Conservation (phyloP, 148 eudicot genomes). For the Diospyros kaki region DNA sequence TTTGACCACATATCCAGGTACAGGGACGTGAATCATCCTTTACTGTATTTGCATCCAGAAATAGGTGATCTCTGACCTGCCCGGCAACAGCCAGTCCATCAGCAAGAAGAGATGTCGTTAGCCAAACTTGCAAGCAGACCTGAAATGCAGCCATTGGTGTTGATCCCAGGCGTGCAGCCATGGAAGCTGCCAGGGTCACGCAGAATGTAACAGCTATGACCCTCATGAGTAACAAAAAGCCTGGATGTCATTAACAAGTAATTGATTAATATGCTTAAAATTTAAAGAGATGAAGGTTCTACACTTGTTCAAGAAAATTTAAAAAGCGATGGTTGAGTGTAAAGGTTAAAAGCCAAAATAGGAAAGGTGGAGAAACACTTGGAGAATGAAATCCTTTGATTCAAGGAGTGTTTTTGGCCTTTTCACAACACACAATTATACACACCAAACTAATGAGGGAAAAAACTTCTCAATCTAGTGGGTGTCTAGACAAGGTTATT, state of each 20-base stretch:
- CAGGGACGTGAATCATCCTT: neutral
- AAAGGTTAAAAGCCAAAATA: too few species aligned
- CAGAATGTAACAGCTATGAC: conserved; percentile 78
- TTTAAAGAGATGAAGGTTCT: too few species aligned
- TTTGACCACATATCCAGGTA: too few species aligned
- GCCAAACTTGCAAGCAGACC: conserved; percentile 78
- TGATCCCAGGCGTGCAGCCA: conserved; percentile 71
- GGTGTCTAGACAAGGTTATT: too few species aligned
- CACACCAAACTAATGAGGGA: too few species aligned
- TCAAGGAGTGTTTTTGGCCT: too few species aligned
- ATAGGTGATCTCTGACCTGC: conserved; percentile 35
- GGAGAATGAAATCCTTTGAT: too few species aligned
- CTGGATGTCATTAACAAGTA: conserved; percentile 17
- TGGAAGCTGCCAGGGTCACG: conserved; percentile 69
- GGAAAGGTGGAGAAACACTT: too few species aligned
- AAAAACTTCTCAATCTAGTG: too few species aligned
- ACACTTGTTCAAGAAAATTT: too few species aligned
- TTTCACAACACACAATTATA: too few species aligned
- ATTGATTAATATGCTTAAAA: neutral
- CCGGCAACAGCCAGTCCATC: conserved; percentile 86
- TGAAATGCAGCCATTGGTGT: conserved; percentile 81
- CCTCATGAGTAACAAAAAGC: conserved; percentile 50
- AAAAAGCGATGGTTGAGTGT: too few species aligned
- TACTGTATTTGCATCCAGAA: neutral
- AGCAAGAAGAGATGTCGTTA: conserved; percentile 70